These are phyloP conservation scores for Teunomyces pallodes DNA, from an alignment of 805 yeast species.

Conservation along the genomic window DNA sequence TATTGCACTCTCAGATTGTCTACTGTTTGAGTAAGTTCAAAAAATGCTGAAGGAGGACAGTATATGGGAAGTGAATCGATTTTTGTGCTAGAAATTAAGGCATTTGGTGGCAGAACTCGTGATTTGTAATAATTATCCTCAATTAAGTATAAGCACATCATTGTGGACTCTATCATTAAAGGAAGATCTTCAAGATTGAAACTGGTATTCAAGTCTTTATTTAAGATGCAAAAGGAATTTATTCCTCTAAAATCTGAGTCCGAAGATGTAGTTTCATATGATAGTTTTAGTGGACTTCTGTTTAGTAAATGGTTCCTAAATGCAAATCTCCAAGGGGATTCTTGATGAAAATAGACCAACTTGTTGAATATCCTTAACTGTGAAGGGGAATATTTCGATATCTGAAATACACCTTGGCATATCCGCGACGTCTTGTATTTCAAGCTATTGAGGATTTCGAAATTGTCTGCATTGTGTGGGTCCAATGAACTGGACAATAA, in stretches of 20 bases:
- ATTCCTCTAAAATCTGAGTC: slow-evolving; percentile 18
- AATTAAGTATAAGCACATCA: slow-evolving; percentile 38
- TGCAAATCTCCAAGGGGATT: slow-evolving; percentile 12
- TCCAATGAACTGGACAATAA: slow-evolving; percentile 39
- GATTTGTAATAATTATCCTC: slow-evolving; percentile 14
- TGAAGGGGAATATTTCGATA: slow-evolving; percentile 43
- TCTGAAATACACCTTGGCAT: slow-evolving; percentile 32
- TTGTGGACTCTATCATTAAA: slow-evolving; percentile 39
- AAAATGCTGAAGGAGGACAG: slow-evolving; percentile 16
- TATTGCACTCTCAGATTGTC: slow-evolving; percentile 18
- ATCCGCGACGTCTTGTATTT: slow-evolving; percentile 23
- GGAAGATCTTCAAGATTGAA: slow-evolving; percentile 24
- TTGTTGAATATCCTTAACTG: slow-evolving; percentile 53
- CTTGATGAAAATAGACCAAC: slow-evolving; percentile 53
- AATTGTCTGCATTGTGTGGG: slow-evolving; percentile 19
- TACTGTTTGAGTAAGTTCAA: not conserved
- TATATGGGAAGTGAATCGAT: slow-evolving; percentile 13
- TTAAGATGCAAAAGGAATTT: slow-evolving; percentile 23
- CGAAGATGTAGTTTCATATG: slow-evolving; percentile 19
- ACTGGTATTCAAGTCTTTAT: slow-evolving; percentile 15
- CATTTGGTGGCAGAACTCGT: not conserved
- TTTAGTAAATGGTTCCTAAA: slow-evolving; percentile 23
- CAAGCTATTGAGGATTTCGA: slow-evolving; percentile 27
- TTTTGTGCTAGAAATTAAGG: not conserved
- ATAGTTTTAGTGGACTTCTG: slow-evolving; percentile 24